phyloP scores from a whole-genome alignment of 1,139 yeast genomes.

The Pichia sp. region DNA sequence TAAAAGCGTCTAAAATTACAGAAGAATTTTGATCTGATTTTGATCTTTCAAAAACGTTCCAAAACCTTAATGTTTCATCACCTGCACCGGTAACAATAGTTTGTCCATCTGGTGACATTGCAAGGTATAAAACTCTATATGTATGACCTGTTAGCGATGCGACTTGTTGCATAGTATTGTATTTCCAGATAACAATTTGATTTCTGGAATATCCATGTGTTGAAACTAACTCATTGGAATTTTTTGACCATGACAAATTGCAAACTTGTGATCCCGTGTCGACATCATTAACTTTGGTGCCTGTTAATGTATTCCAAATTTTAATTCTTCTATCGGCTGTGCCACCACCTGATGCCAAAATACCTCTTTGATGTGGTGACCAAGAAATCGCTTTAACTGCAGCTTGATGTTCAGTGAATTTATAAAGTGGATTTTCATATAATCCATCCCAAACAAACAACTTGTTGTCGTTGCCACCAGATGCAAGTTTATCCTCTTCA shows the following conservation, averaged over 20 bases:
- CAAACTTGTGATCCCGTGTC: conserved; percentile 97
- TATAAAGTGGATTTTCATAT: conserved; percentile 60
- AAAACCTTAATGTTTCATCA: conserved; percentile 88
- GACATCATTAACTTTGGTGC: conserved; percentile 63
- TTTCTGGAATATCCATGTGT: conserved; percentile 93
- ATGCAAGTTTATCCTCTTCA: conserved; percentile 80
- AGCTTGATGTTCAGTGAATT: conserved; percentile 79
- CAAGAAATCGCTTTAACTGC: conserved; percentile 96
- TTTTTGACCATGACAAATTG: conserved; percentile 87
- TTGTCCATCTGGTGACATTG: conserved; percentile 95
- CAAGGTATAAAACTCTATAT: conserved; percentile 79
- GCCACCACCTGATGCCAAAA: conserved; percentile 95
- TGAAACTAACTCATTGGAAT: conserved; percentile 85
- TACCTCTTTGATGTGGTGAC: conserved; percentile 96
- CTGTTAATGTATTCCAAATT: conserved; percentile 88
- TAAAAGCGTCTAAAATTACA: conserved; percentile 70
- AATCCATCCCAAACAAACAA: conserved; percentile 85
- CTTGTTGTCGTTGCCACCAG: conserved; percentile 91
- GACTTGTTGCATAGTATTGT: conserved; percentile 82
- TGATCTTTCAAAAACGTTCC: conserved; percentile 85
- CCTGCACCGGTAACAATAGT: conserved; percentile 99
- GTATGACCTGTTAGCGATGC: conserved; percentile 95
- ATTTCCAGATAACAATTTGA: conserved; percentile 92
- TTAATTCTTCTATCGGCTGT: conserved; percentile 88
- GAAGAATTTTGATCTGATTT: conserved; percentile 54